Evolutionary conservation across 2,329 filamentous ascomycete species (phyloP).

Genomic region (Penicillium sp.): DNA sequence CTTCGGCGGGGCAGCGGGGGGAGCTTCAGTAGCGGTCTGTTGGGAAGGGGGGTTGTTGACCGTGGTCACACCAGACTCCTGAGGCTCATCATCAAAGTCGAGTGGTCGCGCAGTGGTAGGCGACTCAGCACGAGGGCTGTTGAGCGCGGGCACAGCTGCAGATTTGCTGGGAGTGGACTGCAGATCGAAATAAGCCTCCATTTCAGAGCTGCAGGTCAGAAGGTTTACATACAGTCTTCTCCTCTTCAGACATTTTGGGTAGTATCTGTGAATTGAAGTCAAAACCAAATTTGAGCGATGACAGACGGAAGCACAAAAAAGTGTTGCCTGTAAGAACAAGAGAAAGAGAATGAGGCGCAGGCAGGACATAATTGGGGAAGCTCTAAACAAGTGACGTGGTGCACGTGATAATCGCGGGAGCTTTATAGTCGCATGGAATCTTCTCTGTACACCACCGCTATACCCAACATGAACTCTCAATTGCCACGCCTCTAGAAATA

Average conservation of each 20-base stretch:
- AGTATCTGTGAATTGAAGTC: background rate
- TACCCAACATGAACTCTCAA: constrained; percentile 1
- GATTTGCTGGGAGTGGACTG: constrained; percentile 40
- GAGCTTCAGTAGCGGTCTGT: constrained; percentile 30
- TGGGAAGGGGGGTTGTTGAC: constrained; percentile 25
- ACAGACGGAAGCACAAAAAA: constrained; percentile 1
- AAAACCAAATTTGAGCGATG: constrained; percentile 1
- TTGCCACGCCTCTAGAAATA: background rate
- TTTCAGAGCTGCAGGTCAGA: constrained; percentile 10
- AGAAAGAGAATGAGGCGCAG: constrained; percentile 10
- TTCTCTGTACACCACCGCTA: constrained; percentile 4
- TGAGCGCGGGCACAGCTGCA: constrained; percentile 23
- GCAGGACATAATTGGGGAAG: constrained; percentile 21
- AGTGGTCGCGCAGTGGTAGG: constrained; percentile 58
- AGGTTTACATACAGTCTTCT: constrained; percentile 31
- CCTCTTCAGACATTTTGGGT: constrained; percentile 37
- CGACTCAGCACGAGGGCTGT: constrained; percentile 47
- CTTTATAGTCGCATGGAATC: constrained; percentile 14
- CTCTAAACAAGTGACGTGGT: constrained; percentile 28
- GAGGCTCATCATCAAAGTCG: constrained; percentile 59
- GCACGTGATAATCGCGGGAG: constrained; percentile 23
- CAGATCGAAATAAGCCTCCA: constrained; percentile 22
- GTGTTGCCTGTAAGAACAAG: constrained; percentile 12
- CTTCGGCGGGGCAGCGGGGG: constrained; percentile 72
- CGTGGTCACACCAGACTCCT: constrained; percentile 41